Percentiles rank a stretch among this genome's conserved stretches.
These are phyloP conservation scores for Entomortierella chlamydospora DNA, from an alignment of 192 early-diverging fungal species.

Conservation along the genomic window DNA sequence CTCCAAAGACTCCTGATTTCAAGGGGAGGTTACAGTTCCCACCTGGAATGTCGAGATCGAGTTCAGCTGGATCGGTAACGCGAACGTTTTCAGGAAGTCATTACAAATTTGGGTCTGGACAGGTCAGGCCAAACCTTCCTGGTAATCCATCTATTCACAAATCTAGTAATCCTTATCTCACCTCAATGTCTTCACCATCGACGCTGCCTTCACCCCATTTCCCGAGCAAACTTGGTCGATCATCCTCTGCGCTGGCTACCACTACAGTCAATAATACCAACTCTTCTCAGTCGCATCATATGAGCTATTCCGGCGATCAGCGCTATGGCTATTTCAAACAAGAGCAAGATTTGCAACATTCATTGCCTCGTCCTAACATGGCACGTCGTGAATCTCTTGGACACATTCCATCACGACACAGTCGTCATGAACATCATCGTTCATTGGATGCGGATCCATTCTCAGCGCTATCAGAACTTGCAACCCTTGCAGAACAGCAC, in stretches of 20 bases:
- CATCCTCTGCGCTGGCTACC: constrained; percentile 10
- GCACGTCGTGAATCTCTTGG: constrained; percentile 32
- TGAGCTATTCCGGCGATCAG: constrained; percentile 4
- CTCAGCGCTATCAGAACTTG: constrained; percentile 45
- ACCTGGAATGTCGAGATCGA: constrained; percentile 36
- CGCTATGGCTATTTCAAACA: constrained; percentile 27
- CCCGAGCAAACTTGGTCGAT: constrained; percentile 16
- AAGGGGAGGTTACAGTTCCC: constrained; percentile 31
- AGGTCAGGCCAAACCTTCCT: constrained; percentile 30
- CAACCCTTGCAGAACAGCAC: constrained; percentile 36
- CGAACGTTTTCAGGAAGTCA: neutral
- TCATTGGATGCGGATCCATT: constrained; percentile 31
- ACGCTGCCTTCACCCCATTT: constrained; percentile 6
- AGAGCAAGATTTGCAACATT: constrained; percentile 39
- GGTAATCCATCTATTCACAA: constrained; percentile 43
- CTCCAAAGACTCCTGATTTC: constrained; percentile 25
- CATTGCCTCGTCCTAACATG: constrained; percentile 41
- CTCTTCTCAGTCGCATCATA: neutral
- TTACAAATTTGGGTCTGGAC: neutral
- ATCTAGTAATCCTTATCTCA: constrained; percentile 20
- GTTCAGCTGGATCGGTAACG: constrained; percentile 18
- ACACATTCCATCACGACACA: neutral
- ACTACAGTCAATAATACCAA: neutral
- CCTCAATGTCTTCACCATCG: constrained; percentile 5
- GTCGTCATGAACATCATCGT: constrained; percentile 12